These are phyloP conservation scores for Phanerodontia chrysosporium DNA, from an alignment of 768 basidiomycete genomes.

Conservation along the genomic window DNA sequence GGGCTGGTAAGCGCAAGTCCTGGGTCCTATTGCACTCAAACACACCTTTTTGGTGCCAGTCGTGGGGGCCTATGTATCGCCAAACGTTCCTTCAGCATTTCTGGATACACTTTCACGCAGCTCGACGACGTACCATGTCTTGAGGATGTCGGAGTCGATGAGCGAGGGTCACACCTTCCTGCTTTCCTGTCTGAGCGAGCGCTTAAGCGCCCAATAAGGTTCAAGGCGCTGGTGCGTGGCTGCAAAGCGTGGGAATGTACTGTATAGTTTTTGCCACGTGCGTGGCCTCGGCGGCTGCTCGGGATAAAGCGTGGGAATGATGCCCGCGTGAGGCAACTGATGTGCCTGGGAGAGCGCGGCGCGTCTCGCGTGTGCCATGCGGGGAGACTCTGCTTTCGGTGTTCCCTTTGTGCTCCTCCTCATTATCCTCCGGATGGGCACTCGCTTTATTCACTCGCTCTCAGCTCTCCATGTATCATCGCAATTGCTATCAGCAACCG, in stretches of 20 bases:
- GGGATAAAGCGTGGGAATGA: neutral
- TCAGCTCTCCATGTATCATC: neutral
- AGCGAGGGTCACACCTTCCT: conserved; percentile 35
- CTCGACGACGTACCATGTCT: conserved; percentile 55
- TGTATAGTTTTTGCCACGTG: conserved; percentile 7
- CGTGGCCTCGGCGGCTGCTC: neutral
- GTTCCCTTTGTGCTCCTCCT: conserved; percentile 6
- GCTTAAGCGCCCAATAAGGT: conserved; percentile 31
- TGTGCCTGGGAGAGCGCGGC: neutral
- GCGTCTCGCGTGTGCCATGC: neutral
- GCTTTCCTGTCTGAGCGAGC: conserved; percentile 21
- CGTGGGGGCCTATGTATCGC: conserved; percentile 40
- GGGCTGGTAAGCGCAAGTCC: conserved; percentile 5
- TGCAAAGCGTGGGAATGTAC: conserved; percentile 8
- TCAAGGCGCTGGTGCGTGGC: conserved; percentile 1
- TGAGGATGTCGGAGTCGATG: conserved; percentile 60
- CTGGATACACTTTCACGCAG: neutral
- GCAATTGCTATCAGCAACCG: neutral
- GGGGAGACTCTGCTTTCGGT: neutral
- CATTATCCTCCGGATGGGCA: conserved; percentile 2
- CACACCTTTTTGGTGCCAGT: conserved; percentile 54
- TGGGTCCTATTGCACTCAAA: neutral
- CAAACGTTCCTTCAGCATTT: conserved; percentile 5
- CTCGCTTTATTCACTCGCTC: neutral
- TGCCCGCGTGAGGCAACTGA: neutral